Conservation (phyloP, 169 alveolate species). For the Cryptosporidium parvum region DNA sequence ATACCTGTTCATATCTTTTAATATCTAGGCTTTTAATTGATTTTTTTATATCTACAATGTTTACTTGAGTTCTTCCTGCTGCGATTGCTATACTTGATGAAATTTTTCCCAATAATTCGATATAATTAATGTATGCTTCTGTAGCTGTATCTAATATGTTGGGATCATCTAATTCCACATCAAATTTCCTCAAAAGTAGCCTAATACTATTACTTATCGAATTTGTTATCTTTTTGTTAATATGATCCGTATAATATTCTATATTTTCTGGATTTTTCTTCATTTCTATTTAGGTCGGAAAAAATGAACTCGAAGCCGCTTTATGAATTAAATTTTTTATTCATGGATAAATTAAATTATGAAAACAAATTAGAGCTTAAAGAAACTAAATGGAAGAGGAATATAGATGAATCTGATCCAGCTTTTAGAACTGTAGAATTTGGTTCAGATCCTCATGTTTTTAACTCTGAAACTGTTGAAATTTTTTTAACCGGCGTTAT, state of each 20-base stretch:
- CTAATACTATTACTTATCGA: slow-evolving; percentile 23
- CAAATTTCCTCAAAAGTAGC: slow-evolving; percentile 31
- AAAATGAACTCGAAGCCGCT: not conserved
- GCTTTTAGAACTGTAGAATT: slow-evolving; percentile 15
- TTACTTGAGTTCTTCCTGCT: slow-evolving; percentile 72
- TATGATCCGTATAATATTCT: not conserved
- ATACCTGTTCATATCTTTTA: slow-evolving; percentile 52
- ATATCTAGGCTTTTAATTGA: slow-evolving; percentile 48
- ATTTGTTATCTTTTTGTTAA: slow-evolving; percentile 15
- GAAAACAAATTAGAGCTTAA: not conserved
- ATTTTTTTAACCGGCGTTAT: slow-evolving; percentile 28
- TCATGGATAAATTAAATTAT: slow-evolving; percentile 11
- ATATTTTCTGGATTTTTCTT: not conserved
- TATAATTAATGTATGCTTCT: slow-evolving; percentile 45
- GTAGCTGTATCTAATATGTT: slow-evolving; percentile 52
- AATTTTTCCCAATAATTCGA: slow-evolving; percentile 43
- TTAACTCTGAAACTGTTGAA: slow-evolving; percentile 17
- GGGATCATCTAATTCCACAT: slow-evolving; percentile 28
- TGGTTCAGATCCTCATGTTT: slow-evolving; percentile 25
- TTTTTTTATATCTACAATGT: slow-evolving; percentile 46
- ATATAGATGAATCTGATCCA: not conserved
- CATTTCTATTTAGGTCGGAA: not conserved
- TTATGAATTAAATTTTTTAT: not conserved
- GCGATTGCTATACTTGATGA: slow-evolving; percentile 14
- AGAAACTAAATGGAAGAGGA: slow-evolving; percentile 21